phyloP scores from a whole-genome alignment of 2,329 filamentous ascomycete genomes.

The Fusarium sublunatum region DNA sequence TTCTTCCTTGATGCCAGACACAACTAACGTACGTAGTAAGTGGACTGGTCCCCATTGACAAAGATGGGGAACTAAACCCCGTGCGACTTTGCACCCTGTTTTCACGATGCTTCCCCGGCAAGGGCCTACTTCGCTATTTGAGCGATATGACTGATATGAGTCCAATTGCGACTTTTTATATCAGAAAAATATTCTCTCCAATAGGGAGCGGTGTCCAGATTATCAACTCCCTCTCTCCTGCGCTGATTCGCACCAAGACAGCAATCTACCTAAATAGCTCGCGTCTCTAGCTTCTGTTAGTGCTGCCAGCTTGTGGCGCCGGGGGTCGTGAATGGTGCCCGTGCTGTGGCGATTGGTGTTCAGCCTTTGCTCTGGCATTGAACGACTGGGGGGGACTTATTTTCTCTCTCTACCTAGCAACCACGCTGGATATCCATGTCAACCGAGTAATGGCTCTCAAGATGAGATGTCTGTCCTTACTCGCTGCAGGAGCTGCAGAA shows the following conservation, averaged over 20 bases:
- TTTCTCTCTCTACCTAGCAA: slow-evolving; percentile 1
- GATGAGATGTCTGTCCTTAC: slow-evolving; percentile 2
- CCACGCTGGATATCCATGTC: not conserved
- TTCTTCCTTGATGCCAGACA: slow-evolving; percentile 27
- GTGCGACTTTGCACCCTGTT: slow-evolving; percentile 15
- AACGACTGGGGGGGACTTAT: slow-evolving; percentile 1
- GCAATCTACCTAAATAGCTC: slow-evolving; percentile 6
- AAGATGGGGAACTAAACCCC: slow-evolving; percentile 23
- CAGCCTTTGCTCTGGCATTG: slow-evolving; percentile 8
- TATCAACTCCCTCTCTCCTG: slow-evolving; percentile 1
- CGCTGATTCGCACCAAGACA: not conserved
- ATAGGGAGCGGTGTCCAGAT: slow-evolving; percentile 3
- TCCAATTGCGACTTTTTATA: slow-evolving; percentile 19
- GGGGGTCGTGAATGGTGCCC: slow-evolving; percentile 13
- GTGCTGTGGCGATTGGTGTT: slow-evolving; percentile 39
- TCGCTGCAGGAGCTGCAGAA: slow-evolving; percentile 22
- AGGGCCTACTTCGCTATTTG: slow-evolving; percentile 26
- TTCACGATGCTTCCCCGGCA: slow-evolving; percentile 27
- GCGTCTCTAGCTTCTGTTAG: not conserved
- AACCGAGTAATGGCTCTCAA: too few species aligned
- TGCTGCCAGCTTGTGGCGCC: slow-evolving; percentile 14
- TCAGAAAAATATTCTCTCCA: slow-evolving; percentile 9
- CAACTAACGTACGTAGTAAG: slow-evolving; percentile 24
- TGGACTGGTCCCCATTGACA: slow-evolving; percentile 17
- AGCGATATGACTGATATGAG: slow-evolving; percentile 25